Evolutionary conservation across 352 stramenopile species (phyloP).

Genomic region (Pythium aristosporum): DNA sequence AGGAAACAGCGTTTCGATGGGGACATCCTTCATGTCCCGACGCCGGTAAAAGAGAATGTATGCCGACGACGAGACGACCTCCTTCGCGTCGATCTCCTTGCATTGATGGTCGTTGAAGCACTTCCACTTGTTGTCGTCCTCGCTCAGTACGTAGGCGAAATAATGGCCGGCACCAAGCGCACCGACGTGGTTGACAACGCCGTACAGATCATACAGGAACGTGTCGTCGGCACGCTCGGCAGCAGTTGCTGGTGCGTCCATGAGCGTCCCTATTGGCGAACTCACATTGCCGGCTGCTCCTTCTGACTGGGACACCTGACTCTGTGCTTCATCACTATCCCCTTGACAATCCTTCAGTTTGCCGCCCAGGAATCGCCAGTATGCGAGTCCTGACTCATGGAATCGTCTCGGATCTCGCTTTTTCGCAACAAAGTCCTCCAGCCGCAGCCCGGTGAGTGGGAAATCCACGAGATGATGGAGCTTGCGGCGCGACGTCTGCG

Average conservation of each 20-base stretch:
- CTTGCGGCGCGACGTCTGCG: conserved; percentile 91
- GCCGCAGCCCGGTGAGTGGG: conserved; percentile 90
- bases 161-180: conserved; percentile 96
- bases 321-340: neutral
- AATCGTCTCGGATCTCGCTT: conserved; percentile 45
- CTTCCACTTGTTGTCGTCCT: conserved; percentile 94
- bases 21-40: conserved; percentile 59
- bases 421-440: conserved; percentile 79
- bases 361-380: conserved; percentile 77
- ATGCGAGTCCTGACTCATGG: conserved; percentile 52
- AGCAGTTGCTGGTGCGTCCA: conserved; percentile 65
- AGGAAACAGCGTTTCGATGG: conserved; percentile 78
- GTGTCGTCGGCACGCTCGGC: conserved; percentile 47
- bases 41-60: conserved; percentile 92
- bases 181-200: conserved; percentile 97
- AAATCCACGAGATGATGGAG: conserved; percentile 96
- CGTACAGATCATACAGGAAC: conserved; percentile 95
- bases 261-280: conserved; percentile 28
- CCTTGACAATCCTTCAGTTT: conserved; percentile 41
- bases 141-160: conserved; percentile 81
- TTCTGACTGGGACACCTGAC: neutral
- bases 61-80: conserved; percentile 83
- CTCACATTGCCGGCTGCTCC: neutral
- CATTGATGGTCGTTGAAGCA: conserved; percentile 97
- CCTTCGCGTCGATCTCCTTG: conserved; percentile 84